Evolutionary conservation across 2,329 filamentous ascomycete species (phyloP), one percentile per base, ranked within the genome.

Genomic region (Daldinia sp.): DNA sequence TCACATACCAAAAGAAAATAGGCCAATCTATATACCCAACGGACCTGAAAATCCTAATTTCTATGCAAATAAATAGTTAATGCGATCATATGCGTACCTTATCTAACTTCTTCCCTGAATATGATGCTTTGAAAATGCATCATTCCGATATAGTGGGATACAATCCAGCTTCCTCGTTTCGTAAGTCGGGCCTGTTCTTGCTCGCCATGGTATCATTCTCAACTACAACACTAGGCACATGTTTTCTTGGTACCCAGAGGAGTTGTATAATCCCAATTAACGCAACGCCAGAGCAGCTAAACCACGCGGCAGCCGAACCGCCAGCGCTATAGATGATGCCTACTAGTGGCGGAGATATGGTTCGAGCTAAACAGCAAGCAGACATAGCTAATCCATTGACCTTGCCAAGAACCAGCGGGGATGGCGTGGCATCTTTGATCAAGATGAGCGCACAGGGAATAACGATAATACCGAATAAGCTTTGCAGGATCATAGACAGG

Each of bases 321-420:
- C 88, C 88, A 2, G 85, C 71, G 13, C 86, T 85, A 69, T 92
- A 92, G 3, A 92, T 79, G 29, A 87, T 81, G 1, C 90, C 90
- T 2, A 87, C 87, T 25, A 92, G 76, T 0, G 90, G 90, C 19
- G 89, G 89, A 1, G 89, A 88, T 35, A 92, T 73, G 0, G 88
- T 91, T n/a, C 90, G 83, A 61, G 87, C 88, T 3, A 87, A 85
- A 17, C 89, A 90, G n/a, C 89, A 90, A 1, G 86, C 89, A 2
- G 87, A 89, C 63, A 90, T 90, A 48, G 89, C 89, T 7, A 92
- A 77, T 0, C 90, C 90, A 66, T 92, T 92, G 74, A 92, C 90
- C 69, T 85, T 88, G 1, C 90, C 90, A 13, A 92, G 80, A 4
- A 86, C 83, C 1, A 81, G 82, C 3, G 85, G 80, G 3, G 85